These are phyloP conservation scores for Primulina tabacum DNA, from an alignment of 257 asterid genomes.

Conservation along the genomic window DNA sequence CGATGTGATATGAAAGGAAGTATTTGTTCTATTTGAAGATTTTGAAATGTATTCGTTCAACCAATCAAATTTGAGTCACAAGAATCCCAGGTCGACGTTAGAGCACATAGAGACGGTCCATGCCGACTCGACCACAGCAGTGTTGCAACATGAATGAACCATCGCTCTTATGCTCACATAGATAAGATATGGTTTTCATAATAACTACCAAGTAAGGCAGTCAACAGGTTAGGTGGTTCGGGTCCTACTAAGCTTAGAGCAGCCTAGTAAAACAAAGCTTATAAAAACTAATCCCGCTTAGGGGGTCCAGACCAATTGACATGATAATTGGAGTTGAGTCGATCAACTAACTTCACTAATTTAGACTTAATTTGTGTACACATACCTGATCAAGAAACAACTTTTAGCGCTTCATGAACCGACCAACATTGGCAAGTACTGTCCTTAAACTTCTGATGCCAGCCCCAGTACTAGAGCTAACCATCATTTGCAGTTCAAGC, in stretches of 20 bases:
- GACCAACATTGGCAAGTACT: constrained; percentile 70
- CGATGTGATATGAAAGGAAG: no score
- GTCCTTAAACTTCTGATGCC: constrained; percentile 90
- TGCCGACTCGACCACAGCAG: not conserved
- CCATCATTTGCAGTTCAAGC: constrained; percentile 72
- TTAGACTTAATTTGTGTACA: constrained; percentile 17
- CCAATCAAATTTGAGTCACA: no score
- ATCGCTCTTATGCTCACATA: not conserved
- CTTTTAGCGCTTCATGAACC: constrained; percentile 54
- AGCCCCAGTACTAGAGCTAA: constrained; percentile 92
- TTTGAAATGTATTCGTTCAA: no score
- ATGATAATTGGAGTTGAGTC: not conserved
- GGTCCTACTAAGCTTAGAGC: not conserved
- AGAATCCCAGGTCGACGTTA: no score
- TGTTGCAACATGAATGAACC: not conserved
- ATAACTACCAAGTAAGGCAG: not conserved
- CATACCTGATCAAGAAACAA: constrained; percentile 22
- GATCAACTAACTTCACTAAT: constrained; percentile 1
- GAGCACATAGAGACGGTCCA: not conserved
- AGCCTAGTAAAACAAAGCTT: not conserved
- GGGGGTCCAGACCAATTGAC: not conserved
- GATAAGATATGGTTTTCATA: not conserved
- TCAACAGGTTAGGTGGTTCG: not conserved
- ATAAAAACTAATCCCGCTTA: not conserved
- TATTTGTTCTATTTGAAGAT: no score